Evolutionary conservation across 768 basidiomycete species (phyloP), one percentile per base, ranked within the genome.

Genomic region (Artomyces pyxidatus): DNA sequence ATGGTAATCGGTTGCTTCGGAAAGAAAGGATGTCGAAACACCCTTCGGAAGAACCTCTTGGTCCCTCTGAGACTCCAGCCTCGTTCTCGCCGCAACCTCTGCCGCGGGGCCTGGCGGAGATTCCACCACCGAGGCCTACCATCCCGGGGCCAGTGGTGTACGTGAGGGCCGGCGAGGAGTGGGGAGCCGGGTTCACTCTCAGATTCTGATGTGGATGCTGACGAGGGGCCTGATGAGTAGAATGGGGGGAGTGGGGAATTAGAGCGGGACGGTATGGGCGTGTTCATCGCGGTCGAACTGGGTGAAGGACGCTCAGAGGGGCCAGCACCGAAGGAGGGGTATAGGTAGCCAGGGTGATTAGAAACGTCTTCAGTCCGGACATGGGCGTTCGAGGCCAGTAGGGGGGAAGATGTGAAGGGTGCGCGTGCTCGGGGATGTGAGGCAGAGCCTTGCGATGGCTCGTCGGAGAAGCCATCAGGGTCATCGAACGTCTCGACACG

Each of bases 1-100:
- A 92, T 87, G 50, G 87, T 85, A 56, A 85, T 71, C 10, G 88
- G 88, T 53, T 86, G 86, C 54, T 77, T 78, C 45, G 88, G 88
- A 63, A 88, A 83, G 65, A 85, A 74, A 14, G 84, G 87, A 65
- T 84, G 83, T 51, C 83, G 74, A 25, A 88, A 64, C 21, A 87
- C 56, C 45, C 71, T 69, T 48, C 80, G 70, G 37, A 77, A 61
- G 60, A 73, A 73, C 57, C 79, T 73, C 62, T 77, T 81, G 48
- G 80, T 48, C 14, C 71, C 63, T 54, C 83, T 73, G 45, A 76
- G 59, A 29, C 73, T 58, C 46, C 69, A 67, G 44, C 72, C 67
- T 32, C 47, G 22, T 8, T 73, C 69, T 58, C 78, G 66, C 54
- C 71, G 74, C 53, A 81, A 73, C 37, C 82, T 70, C 42, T 81